phyloP scores from a whole-genome alignment of 257 asterid genomes.

The Salvia miltiorrhiza region DNA sequence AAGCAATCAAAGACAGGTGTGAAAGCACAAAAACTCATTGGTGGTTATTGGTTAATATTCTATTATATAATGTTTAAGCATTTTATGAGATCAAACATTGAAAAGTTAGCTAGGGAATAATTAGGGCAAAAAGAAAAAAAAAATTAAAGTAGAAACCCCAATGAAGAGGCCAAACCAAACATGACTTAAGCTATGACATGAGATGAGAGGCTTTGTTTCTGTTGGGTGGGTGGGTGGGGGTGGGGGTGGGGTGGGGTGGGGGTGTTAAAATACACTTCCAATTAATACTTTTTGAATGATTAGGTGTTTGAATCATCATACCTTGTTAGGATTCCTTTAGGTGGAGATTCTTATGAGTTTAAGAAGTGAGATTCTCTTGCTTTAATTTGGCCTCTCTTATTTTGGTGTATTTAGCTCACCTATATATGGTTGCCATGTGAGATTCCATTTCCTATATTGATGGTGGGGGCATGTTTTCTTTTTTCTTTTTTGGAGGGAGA shows the following conservation, averaged over 20 bases:
- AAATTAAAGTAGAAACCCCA: conserved; percentile 19
- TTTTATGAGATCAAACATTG: conserved; percentile 9
- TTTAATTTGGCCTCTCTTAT: conserved; percentile 17
- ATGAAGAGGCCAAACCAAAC: conserved; percentile 22
- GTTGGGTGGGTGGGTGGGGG: neutral
- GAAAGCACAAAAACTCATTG: no score
- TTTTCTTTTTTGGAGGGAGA: neutral
- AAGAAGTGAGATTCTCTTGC: conserved; percentile 40
- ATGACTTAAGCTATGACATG: conserved; percentile 33
- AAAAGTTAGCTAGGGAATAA: conserved; percentile 21
- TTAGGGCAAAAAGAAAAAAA: conserved; percentile 1
- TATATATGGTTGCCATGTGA: conserved; percentile 26
- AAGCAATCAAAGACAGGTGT: no score
- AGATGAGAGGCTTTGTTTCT: conserved; percentile 30
- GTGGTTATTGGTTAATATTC: no score
- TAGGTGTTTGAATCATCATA: conserved; percentile 25
- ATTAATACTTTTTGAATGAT: conserved; percentile 31
- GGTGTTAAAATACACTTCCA: neutral
- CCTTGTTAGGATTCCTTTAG: conserved; percentile 24
- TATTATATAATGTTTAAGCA: neutral
- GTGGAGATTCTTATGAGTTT: conserved; percentile 37
- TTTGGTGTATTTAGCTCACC: neutral
- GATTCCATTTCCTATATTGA: conserved; percentile 25
- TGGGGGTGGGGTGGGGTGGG: neutral
- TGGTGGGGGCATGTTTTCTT: neutral